These are phyloP conservation scores for Crepidotus variabilis DNA, from an alignment of 768 basidiomycete species.

Conservation along the genomic window DNA sequence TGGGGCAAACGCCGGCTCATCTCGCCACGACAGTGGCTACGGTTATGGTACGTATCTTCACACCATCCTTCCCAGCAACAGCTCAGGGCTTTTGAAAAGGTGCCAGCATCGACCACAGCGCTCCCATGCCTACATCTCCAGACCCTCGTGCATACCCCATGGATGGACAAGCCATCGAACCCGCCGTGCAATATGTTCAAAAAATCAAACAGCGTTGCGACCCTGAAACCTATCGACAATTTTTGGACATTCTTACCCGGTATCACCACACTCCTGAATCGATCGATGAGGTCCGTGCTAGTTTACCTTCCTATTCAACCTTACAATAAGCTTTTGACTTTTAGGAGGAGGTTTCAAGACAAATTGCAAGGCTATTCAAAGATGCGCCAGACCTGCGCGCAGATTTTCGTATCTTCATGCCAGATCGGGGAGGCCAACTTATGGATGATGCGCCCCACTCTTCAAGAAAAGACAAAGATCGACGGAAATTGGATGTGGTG, in stretches of 20 bases:
- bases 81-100: neutral
- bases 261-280: constrained; percentile 59
- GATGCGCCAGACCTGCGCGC: constrained; percentile 71
- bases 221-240: constrained; percentile 79
- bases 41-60: constrained; percentile 3
- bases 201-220: constrained; percentile 96
- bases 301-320: too few relatives aligned
- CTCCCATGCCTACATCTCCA: constrained; percentile 23
- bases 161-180: constrained; percentile 53
- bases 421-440: constrained; percentile 49
- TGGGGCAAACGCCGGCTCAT: constrained; percentile 11
- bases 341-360: constrained; percentile 65
- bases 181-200: constrained; percentile 92
- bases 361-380: constrained; percentile 68
- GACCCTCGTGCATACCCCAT: constrained; percentile 29
- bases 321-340: neutral
- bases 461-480: constrained; percentile 38
- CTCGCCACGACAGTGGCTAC: constrained; percentile 13
- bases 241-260: constrained; percentile 69
- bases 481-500: constrained; percentile 42
- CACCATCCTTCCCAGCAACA: neutral
- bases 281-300: constrained; percentile 47
- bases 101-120: constrained; percentile 1
- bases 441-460: constrained; percentile 39
- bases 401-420: constrained; percentile 76